Evolutionary conservation across 208 protist genomes (phyloP).

Genomic region (Spongospora subterranea): DNA sequence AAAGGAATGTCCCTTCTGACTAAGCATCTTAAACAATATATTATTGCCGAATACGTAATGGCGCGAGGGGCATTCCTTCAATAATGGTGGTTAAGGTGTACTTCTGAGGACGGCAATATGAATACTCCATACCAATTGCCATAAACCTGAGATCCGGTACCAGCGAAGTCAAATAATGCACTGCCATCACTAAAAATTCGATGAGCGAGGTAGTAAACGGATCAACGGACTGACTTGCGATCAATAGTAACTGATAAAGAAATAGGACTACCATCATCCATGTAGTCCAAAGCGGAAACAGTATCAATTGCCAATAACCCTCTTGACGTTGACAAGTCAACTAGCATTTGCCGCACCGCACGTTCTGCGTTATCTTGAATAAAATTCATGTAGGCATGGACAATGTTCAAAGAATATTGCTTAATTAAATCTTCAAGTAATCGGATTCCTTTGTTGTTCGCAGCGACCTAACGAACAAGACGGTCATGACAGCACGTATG

Average conservation of each 20-base stretch:
- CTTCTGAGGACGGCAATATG: not conserved
- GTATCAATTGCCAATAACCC: not conserved
- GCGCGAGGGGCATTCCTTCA: constrained; percentile 77
- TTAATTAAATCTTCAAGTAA: constrained; percentile 84
- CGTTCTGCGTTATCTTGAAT: constrained; percentile 86
- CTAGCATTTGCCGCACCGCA: constrained; percentile 85
- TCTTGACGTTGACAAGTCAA: constrained; percentile 69
- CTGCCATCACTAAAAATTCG: constrained; percentile 77
- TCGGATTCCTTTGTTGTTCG: constrained; percentile 87
- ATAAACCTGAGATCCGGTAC: constrained; percentile 83
- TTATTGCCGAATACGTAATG: constrained; percentile 86
- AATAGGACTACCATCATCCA: constrained; percentile 92
- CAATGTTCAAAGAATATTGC: constrained; percentile 81
- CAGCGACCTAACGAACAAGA: constrained; percentile 71
- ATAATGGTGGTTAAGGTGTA: not conserved
- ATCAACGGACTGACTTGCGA: not conserved
- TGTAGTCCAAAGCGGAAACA: constrained; percentile 80
- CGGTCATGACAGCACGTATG: not conserved
- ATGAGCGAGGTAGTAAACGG: not conserved
- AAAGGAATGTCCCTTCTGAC: constrained; percentile 89
- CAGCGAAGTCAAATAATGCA: constrained; percentile 89
- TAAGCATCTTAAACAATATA: constrained; percentile 91
- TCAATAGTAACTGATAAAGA: constrained; percentile 68
- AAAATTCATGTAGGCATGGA: constrained; percentile 92
- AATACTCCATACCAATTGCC: constrained; percentile 86